phyloP scores from a whole-genome alignment of 1,284 basidiomycete genomes.

The Ganoderma leucocontextum region DNA sequence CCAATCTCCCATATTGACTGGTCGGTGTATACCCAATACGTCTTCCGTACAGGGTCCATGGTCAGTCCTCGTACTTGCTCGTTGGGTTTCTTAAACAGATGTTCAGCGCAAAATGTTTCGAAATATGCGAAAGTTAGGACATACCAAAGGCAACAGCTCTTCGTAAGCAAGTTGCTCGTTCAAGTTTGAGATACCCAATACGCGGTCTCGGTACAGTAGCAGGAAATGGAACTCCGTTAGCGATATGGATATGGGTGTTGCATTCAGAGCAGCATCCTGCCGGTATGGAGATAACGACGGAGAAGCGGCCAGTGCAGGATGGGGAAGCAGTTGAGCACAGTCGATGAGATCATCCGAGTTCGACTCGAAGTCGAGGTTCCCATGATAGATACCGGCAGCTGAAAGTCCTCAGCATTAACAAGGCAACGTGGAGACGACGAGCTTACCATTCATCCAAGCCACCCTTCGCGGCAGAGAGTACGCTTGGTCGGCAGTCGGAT shows the following conservation, averaged over 20 bases:
- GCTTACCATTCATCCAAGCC: slow-evolving; percentile 92
- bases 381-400: slow-evolving; percentile 90
- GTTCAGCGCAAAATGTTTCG: slow-evolving; percentile 6
- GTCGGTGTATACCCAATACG: slow-evolving; percentile 96
- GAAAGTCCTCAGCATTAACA: slow-evolving; percentile 26
- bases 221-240: slow-evolving; percentile 95
- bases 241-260: slow-evolving; percentile 76
- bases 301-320: slow-evolving; percentile 53
- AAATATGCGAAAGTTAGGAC: background rate
- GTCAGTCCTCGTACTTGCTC: slow-evolving; percentile 80
- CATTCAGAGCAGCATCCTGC: slow-evolving; percentile 39
- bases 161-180: slow-evolving; percentile 89
- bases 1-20: slow-evolving; percentile 91
- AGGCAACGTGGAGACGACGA: background rate
- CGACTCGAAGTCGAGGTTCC: slow-evolving; percentile 72
- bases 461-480: slow-evolving; percentile 70
- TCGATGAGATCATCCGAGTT: slow-evolving; percentile 82
- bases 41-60: slow-evolving; percentile 86
- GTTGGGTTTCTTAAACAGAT: slow-evolving; percentile 63
- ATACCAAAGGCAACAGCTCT: slow-evolving; percentile 82
- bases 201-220: slow-evolving; percentile 83
- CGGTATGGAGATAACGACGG: slow-evolving; percentile 32
- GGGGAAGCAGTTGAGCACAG: slow-evolving; percentile 74
- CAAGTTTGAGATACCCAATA: slow-evolving; percentile 83
- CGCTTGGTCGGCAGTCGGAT: slow-evolving; percentile 73